These are phyloP conservation scores for Tulasnella sp. DNA, from an alignment of 768 basidiomycete genomes.

Conservation along the genomic window DNA sequence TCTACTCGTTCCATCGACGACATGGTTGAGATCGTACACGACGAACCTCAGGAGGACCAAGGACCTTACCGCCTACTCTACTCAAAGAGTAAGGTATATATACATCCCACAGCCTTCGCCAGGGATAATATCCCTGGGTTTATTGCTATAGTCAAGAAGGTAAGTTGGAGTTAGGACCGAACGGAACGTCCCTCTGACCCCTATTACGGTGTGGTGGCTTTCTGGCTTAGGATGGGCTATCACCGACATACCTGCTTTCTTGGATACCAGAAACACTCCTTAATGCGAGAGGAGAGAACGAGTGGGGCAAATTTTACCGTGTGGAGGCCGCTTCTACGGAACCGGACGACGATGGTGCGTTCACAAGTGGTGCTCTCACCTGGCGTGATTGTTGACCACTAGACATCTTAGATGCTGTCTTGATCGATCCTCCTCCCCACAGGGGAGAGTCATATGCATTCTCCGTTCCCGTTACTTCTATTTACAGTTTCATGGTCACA, in stretches of 20 bases:
- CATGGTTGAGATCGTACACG: constrained; percentile 15
- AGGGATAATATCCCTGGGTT: constrained; percentile 93
- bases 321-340: constrained; percentile 53
- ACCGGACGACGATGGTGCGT: constrained; percentile 41
- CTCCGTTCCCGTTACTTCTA: constrained; percentile 79
- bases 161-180: constrained; percentile 29
- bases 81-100: constrained; percentile 88
- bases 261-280: constrained; percentile 89
- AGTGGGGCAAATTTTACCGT: constrained; percentile 83
- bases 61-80: constrained; percentile 56
- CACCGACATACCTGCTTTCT: constrained; percentile 67
- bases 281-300: constrained; percentile 65
- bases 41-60: neutral
- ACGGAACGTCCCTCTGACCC: neutral
- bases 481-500: constrained; percentile 80
- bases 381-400: neutral
- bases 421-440: constrained; percentile 73
- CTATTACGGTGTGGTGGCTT: constrained; percentile 6
- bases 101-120: constrained; percentile 85
- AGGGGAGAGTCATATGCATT: constrained; percentile 88
- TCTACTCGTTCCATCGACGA: constrained; percentile 7
- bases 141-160: constrained; percentile 80
- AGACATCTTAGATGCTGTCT: constrained; percentile 51
- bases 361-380: constrained; percentile 44
- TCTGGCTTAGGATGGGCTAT: constrained; percentile 43